Base-by-base conservation (phyloP, 2,329 filamentous ascomycete species). In the Trichoderma sp. region DNA sequence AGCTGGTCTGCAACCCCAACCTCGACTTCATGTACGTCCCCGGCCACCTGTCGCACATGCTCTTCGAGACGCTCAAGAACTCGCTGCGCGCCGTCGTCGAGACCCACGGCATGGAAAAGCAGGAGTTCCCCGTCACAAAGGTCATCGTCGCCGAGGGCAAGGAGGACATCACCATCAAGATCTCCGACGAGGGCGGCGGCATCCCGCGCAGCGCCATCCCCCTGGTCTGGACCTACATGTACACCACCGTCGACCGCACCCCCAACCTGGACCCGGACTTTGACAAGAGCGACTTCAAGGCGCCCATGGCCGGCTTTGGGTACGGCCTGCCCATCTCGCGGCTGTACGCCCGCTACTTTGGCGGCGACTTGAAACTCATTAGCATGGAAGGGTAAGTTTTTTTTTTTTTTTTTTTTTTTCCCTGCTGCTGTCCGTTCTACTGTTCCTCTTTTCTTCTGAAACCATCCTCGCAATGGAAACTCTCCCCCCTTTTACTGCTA, bases 161-260 rank as follows among this genome's bases (percentile, higher is more conserved):
- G 78, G 95, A 99, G 80, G 95, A 99, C 76, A 99, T 99, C 75
- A 99, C 95, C 5, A 97, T 99, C 83, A 99, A 99, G 82, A 91
- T 99, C 74, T 92, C 91, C 5, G 95, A 99, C 78, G 95, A 99
- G 81, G 95, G 95, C 68, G 95, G 95, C 71, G 95, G 95, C 70
- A 98, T 99, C 64, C 93, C 95, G 0, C 85, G 95, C 74, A 96
- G 92, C 74, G 88, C 93, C 63, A 98, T 99, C 71, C 95, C 95
- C 5, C 86, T 99, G 15, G 95, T 98, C n/a, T 99, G 95, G 95
- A 99, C 95, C 13, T 99, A 99, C 79, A 99, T 98, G 95, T 99
- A 99, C 79, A 99, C 95, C 39, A 99, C 95, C 2, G 95, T 99
- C 71, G 95, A 98, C 79, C 89, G 94, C 73, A 98, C 95, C 25